Evolutionary conservation across 352 stramenopile genomes (phyloP).

Genomic region (Pythium sukuiense): DNA sequence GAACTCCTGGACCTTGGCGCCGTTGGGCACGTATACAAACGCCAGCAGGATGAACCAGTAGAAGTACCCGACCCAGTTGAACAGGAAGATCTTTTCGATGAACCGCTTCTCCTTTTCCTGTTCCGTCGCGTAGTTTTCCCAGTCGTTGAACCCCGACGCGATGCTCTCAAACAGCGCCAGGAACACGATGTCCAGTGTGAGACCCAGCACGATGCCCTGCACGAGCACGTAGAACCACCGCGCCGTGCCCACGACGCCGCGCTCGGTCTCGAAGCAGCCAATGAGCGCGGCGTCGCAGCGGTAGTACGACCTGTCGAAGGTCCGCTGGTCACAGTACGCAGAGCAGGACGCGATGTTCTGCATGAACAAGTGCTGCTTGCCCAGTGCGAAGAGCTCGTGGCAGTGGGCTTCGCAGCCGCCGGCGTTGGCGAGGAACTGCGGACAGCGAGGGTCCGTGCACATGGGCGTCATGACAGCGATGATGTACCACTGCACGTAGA

Average conservation of each 20-base stretch:
- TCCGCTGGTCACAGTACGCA: constrained; percentile 41
- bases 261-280: constrained; percentile 52
- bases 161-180: constrained; percentile 61
- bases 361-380: constrained; percentile 52
- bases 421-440: constrained; percentile 35
- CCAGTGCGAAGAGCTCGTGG: constrained; percentile 46
- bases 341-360: constrained; percentile 42
- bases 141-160: constrained; percentile 50
- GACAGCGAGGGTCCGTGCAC: constrained; percentile 57
- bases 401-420: constrained; percentile 45
- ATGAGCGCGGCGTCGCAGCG: constrained; percentile 48
- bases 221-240: constrained; percentile 68
- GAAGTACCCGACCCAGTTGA: constrained; percentile 77
- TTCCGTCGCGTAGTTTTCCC: constrained; percentile 65
- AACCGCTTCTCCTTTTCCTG: constrained; percentile 51
- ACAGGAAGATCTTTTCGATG: constrained; percentile 67
- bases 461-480: constrained; percentile 67
- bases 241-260: constrained; percentile 55
- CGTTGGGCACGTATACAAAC: constrained; percentile 66
- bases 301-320: constrained; percentile 54
- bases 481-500: constrained; percentile 75
- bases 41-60: constrained; percentile 70
- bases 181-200: constrained; percentile 70
- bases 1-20: constrained; percentile 41
- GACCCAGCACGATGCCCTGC: constrained; percentile 54